These are phyloP conservation scores for Isatis lusitanica DNA, from an alignment of 441 rosid species.

Conservation along the genomic window DNA sequence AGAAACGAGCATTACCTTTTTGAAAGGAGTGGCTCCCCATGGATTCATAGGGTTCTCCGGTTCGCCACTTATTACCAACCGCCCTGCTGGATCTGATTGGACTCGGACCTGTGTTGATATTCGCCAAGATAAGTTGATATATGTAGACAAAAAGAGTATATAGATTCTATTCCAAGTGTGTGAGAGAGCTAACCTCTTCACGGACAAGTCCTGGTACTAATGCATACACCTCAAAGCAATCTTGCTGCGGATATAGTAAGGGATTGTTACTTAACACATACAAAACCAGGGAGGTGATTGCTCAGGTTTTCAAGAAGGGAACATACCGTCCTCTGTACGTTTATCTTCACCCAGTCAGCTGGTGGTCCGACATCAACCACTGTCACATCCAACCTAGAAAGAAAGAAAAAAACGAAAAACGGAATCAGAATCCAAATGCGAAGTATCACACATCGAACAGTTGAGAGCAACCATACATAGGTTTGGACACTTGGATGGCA, in stretches of 20 bases:
- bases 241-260: slow-evolving; percentile 42
- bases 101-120: slow-evolving; percentile 57
- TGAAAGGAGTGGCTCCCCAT: slow-evolving; percentile 79
- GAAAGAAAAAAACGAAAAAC: not conserved
- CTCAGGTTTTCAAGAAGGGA: slow-evolving; percentile 6
- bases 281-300: slow-evolving; percentile 1
- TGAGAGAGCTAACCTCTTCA: slow-evolving; percentile 48
- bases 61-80: slow-evolving; percentile 69
- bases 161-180: not conserved
- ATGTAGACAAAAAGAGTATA: not conserved
- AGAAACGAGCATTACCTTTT: slow-evolving; percentile 41
- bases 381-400: slow-evolving; percentile 48
- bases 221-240: slow-evolving; percentile 69
- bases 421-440: slow-evolving; percentile 11
- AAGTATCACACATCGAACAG: not conserved
- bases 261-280: not conserved
- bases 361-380: slow-evolving; percentile 66
- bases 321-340: slow-evolving; percentile 56
- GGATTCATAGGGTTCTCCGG: slow-evolving; percentile 68
- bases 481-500: slow-evolving; percentile 43
- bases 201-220: slow-evolving; percentile 68
- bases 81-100: slow-evolving; percentile 77
- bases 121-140: not conserved
- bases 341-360: slow-evolving; percentile 76
- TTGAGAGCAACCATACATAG: slow-evolving; percentile 46